Conservation (phyloP, 2,329 filamentous ascomycete species). For the Apiospora hydei region DNA sequence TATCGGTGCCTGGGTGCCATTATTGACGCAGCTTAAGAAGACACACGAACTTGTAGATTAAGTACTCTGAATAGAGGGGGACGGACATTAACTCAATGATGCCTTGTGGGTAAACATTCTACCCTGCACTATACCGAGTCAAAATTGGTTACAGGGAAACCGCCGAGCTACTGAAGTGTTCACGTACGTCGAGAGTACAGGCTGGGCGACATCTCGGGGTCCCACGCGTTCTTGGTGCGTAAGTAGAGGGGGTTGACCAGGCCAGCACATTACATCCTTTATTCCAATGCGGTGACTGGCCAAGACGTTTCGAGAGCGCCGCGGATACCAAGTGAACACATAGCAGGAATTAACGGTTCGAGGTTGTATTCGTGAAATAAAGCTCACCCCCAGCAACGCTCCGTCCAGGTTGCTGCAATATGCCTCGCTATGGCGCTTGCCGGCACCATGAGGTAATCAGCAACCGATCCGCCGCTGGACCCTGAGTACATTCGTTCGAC, state of each 20-base stretch:
- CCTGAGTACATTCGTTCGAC: neutral
- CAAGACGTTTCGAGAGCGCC: neutral
- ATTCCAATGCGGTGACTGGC: neutral
- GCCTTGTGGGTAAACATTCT: no score
- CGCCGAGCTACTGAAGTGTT: no score
- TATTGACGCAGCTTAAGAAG: no score
- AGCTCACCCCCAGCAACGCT: neutral
- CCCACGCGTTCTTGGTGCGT: no score
- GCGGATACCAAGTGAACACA: neutral
- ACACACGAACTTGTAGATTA: no score
- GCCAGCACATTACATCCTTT: neutral
- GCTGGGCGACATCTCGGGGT: no score
- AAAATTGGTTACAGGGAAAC: no score
- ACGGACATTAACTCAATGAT: no score
- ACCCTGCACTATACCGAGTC: no score
- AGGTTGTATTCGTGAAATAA: neutral
- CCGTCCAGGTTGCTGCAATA: neutral
- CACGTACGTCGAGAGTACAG: no score
- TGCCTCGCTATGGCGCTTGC: neutral
- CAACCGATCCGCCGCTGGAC: neutral
- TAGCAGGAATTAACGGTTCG: neutral
- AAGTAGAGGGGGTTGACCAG: neutral
- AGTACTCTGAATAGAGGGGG: no score
- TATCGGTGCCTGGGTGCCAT: no score
- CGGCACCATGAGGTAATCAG: neutral